These are phyloP conservation scores for Ogataea wickerhamii DNA, from an alignment of 805 yeast species.

Conservation along the genomic window DNA sequence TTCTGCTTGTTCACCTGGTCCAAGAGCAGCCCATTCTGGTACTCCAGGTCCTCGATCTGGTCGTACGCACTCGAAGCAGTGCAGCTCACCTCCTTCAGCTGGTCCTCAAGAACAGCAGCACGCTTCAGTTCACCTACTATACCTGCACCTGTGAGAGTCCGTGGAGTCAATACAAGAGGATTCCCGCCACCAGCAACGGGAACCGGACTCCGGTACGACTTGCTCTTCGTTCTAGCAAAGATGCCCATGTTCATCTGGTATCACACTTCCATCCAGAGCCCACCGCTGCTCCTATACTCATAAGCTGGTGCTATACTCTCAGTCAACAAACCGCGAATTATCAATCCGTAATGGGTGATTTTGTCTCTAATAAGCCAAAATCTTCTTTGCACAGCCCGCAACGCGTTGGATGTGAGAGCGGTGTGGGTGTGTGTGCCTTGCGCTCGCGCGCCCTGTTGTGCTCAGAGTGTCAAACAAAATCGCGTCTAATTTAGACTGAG, in stretches of 20 bases:
- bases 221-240: constrained; percentile 11
- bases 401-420: too few species aligned
- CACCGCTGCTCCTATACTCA: too few species aligned
- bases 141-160: constrained; percentile 16
- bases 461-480: too few species aligned
- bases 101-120: constrained; percentile 19
- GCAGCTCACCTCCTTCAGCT: constrained; percentile 22
- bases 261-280: too few species aligned
- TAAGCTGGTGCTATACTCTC: too few species aligned
- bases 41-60: constrained; percentile 23
- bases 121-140: constrained; percentile 23
- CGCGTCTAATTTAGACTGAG: too few species aligned
- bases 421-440: too few species aligned
- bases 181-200: neutral
- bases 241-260: constrained; percentile 5
- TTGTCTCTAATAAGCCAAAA: too few species aligned
- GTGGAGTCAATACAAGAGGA: constrained; percentile 17
- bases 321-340: too few species aligned
- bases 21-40: constrained; percentile 20
- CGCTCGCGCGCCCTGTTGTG: too few species aligned
- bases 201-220: neutral
- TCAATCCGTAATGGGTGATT: too few species aligned
- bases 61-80: constrained; percentile 29
- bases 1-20: constrained; percentile 30
- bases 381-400: too few species aligned